Conservation (phyloP, 345 rosid species). For the Erodium maritimum region DNA sequence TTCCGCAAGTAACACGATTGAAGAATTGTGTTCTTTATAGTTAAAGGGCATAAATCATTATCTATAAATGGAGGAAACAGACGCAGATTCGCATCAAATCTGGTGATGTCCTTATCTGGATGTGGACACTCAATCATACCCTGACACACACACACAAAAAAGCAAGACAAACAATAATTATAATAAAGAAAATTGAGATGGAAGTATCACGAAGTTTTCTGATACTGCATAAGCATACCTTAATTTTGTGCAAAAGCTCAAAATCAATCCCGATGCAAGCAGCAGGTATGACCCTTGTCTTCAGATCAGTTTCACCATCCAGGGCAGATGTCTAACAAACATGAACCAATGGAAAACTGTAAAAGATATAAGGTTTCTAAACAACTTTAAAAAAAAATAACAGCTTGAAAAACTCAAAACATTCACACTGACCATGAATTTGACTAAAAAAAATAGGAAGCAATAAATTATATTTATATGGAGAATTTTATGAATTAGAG, state of each 20-base stretch:
- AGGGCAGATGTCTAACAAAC: constrained; percentile 64
- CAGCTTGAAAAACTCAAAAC: too few species aligned
- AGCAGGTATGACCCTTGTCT: constrained; percentile 79
- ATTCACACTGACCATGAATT: too few species aligned
- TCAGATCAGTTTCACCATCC: constrained; percentile 97
- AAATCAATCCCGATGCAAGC: constrained; percentile 87
- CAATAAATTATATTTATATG: too few species aligned
- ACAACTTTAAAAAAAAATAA: too few species aligned
- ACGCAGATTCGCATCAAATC: constrained; percentile 96
- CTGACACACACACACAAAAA: constrained; percentile 38
- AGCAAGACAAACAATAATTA: constrained; percentile 5
- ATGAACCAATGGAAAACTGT: not conserved
- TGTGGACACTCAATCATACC: constrained; percentile 95
- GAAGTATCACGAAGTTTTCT: constrained; percentile 2
- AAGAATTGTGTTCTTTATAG: constrained; percentile 85
- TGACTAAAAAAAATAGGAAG: too few species aligned
- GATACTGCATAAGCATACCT: constrained; percentile 31
- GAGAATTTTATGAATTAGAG: too few species aligned
- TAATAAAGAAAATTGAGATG: not conserved
- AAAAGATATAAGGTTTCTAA: not conserved
- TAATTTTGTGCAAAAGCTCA: constrained; percentile 84
- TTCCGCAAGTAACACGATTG: constrained; percentile 95
- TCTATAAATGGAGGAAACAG: constrained; percentile 94
- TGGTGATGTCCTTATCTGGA: constrained; percentile 91
- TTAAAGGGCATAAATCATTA: constrained; percentile 85